phyloP scores from a whole-genome alignment of 441 rosid genomes.

The Syzygium malaccense region DNA sequence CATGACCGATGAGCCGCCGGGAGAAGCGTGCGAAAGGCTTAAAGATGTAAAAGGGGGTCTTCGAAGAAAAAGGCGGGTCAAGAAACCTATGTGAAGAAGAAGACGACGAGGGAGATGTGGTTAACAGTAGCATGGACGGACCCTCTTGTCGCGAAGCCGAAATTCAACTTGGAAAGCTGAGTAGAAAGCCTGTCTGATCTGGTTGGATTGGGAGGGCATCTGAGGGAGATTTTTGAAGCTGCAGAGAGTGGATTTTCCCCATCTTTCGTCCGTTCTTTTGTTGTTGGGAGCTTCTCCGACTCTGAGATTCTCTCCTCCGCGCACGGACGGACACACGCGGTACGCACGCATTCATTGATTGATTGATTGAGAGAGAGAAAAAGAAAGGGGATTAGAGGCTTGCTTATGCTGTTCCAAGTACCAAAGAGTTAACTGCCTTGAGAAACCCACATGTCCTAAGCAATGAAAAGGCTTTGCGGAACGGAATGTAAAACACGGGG shows the following conservation, averaged over 20 bases:
- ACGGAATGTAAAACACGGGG: no score
- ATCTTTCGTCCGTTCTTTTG: slow-evolving; percentile 13
- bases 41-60: neutral
- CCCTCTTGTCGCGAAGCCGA: slow-evolving; percentile 14
- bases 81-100: slow-evolving; percentile 17
- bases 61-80: neutral
- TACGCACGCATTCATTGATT: neutral
- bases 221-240: slow-evolving; percentile 8
- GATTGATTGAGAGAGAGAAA: neutral
- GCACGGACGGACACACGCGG: neutral
- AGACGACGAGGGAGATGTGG: neutral
- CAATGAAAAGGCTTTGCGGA: no score
- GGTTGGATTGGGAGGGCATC: slow-evolving; percentile 21
- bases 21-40: neutral
- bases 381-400: neutral
- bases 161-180: slow-evolving; percentile 19
- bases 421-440: neutral
- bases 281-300: slow-evolving; percentile 34
- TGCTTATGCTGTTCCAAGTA: neutral
- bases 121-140: neutral
- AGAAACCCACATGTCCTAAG: neutral
- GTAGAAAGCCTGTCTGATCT: slow-evolving; percentile 15
- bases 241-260: neutral
- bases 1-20: neutral
- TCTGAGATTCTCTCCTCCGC: slow-evolving; percentile 20